phyloP scores from a whole-genome alignment of 2,329 filamentous ascomycete species.

The Diaporthe vaccinii region DNA sequence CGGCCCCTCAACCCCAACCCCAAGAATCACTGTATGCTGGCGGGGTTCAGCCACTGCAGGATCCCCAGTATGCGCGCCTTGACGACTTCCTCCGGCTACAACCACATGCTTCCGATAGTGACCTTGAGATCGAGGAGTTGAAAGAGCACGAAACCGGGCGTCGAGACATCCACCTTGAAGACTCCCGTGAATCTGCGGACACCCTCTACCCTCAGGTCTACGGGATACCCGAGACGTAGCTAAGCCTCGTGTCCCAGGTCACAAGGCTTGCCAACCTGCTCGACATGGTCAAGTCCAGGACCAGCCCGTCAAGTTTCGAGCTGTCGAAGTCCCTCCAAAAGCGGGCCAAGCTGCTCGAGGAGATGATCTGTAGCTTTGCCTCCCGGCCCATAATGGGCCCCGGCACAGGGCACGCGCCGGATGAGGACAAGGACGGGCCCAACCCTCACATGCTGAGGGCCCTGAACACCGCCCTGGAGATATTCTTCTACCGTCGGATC shows the following conservation, averaged over 20 bases:
- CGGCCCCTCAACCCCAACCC: not conserved
- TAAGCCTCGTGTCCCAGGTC: slow-evolving; percentile 6
- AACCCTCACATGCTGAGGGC: slow-evolving; percentile 7
- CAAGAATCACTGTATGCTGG: not conserved
- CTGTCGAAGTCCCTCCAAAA: not conserved
- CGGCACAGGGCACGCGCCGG: not conserved
- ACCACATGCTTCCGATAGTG: slow-evolving; percentile 9
- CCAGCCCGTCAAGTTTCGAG: slow-evolving; percentile 2
- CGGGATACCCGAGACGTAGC: slow-evolving; percentile 10
- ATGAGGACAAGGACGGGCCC: not conserved
- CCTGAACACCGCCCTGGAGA: not conserved
- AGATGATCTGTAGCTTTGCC: slow-evolving; percentile 4
- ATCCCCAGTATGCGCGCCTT: not conserved
- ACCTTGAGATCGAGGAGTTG: slow-evolving; percentile 6
- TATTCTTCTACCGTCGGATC: slow-evolving; percentile 14
- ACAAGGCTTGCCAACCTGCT: slow-evolving; percentile 13
- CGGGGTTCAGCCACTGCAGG: not conserved
- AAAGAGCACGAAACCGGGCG: slow-evolving; percentile 7
- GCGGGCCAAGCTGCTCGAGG: slow-evolving; percentile 4
- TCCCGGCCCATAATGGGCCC: not conserved
- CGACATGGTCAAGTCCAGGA: not conserved
- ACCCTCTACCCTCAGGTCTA: slow-evolving; percentile 10
- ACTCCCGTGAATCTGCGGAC: not conserved
- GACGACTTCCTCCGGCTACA: slow-evolving; percentile 17
- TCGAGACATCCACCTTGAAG: not conserved